A percentile compares a stretch with the other conserved stretches of the same genome.
These are phyloP conservation scores for Fusarium equiseti DNA, from an alignment of 2,329 filamentous ascomycete genomes.

Conservation along the genomic window DNA sequence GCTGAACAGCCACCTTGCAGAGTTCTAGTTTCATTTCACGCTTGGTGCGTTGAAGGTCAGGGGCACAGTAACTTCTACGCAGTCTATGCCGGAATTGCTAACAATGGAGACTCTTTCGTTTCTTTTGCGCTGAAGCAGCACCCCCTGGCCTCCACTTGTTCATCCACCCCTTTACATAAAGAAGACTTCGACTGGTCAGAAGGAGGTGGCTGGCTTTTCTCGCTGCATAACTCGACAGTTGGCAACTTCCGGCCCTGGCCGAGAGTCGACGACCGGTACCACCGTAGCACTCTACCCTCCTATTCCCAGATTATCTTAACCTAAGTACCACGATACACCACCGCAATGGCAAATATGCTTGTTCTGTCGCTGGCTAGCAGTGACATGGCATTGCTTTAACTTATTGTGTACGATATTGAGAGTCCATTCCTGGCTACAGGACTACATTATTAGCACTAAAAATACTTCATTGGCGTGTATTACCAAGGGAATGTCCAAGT, in stretches of 20 bases:
- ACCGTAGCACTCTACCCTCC: too few species aligned
- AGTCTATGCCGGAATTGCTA: background rate
- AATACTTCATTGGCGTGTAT: accelerated
- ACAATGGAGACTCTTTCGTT: background rate
- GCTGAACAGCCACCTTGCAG: background rate
- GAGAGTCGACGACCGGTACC: too few species aligned
- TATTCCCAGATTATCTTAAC: background rate
- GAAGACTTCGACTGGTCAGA: background rate
- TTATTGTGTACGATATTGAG: background rate
- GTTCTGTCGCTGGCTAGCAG: background rate
- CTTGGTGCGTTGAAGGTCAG: background rate
- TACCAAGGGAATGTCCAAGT: background rate
- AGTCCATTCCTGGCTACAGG: background rate
- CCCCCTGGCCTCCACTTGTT: slow-evolving; percentile 1
- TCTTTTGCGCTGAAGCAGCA: background rate
- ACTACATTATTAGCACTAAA: background rate
- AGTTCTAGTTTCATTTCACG: background rate
- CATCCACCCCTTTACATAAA: background rate
- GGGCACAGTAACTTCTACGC: background rate
- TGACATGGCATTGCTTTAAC: background rate
- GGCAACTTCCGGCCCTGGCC: background rate
- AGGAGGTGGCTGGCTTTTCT: background rate
- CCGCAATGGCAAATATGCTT: too few species aligned
- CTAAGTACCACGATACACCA: background rate
- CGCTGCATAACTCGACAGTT: background rate